Conservation (phyloP, 2,329 filamentous ascomycete species). For the Ceratocystis ficicola region DNA sequence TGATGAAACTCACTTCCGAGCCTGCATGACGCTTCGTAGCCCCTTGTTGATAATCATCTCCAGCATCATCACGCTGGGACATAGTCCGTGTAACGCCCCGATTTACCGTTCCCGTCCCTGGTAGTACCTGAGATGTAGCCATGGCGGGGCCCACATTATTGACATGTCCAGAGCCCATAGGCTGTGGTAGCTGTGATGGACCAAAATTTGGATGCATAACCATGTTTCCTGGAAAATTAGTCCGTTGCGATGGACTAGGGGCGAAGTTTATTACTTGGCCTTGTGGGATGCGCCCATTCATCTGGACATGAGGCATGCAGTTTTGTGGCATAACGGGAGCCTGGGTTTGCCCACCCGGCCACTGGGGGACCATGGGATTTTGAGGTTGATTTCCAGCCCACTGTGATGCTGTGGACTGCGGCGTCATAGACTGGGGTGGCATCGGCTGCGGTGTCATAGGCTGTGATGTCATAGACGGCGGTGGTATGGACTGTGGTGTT, state of each 20-base stretch:
- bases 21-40: not conserved
- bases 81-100: conserved; percentile 5
- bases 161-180: not conserved
- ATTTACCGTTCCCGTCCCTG: not conserved
- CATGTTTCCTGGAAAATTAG: not conserved
- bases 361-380: not conserved
- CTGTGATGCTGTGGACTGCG: too few species aligned
- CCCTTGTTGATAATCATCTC: not conserved
- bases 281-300: not conserved
- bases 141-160: not conserved
- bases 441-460: not conserved
- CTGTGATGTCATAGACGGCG: too few species aligned
- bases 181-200: not conserved
- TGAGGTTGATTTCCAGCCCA: too few species aligned
- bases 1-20: not conserved
- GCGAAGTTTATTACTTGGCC: not conserved
- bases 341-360: not conserved
- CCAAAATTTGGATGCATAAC: not conserved
- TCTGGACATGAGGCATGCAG: not conserved
- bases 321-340: not conserved
- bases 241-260: not conserved
- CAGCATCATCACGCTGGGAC: conserved; percentile 7
- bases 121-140: not conserved
- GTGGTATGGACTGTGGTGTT: too few species aligned
- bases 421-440: too few species aligned